Evolutionary conservation across 164 flowering plant genomes (phyloP), one percentile per base, ranked within the genome.

Genomic region (Magnolia sinica): DNA sequence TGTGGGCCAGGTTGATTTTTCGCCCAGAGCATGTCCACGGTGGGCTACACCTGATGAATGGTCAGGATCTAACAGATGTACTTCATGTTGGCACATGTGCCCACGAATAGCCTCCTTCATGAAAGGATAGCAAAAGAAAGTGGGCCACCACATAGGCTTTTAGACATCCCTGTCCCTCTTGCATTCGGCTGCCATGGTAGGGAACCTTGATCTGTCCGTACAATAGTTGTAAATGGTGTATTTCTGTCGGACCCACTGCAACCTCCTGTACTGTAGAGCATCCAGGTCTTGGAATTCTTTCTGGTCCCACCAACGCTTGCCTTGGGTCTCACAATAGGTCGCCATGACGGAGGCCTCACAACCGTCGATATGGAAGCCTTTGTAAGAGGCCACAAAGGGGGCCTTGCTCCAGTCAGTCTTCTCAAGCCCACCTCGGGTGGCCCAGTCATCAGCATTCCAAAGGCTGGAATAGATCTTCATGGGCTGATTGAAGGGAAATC

Each of bases 401-500:
- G 88, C 89, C 37, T 86, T 87, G 78, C 84, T 75, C 92, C 92
- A 89, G 70, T 89, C 87, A 0, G 90, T 88, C 80, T 89, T 88
- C 87, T 85, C 91, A 1, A 86, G 84, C 1, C 92, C 92, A 19
- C 92, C 91, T 55, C 88, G 79, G 0, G 92, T 89, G 51, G 91
- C 92, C 92, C 92, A 89, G 74, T 89, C 89, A 64, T 89, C 92
- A 1, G 91, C 92, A 50, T 87, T 87, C 92, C 92, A 88, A 55
- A 89, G 76, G 77, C 89, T 88, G 29, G 89, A 88, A 80, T 89
- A 89, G 29, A 89, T 64, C 87, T 87, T 88, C 92, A 89, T 89
- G 7, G 91, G 92, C 49, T 89, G 91, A 78, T 88, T 70, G 81
- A 87, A 87, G 50, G 91, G 91, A 70, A 81, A 88, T 50, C 64